Conservation (phyloP, 345 rosid genomes). For the Firmiana major region DNA sequence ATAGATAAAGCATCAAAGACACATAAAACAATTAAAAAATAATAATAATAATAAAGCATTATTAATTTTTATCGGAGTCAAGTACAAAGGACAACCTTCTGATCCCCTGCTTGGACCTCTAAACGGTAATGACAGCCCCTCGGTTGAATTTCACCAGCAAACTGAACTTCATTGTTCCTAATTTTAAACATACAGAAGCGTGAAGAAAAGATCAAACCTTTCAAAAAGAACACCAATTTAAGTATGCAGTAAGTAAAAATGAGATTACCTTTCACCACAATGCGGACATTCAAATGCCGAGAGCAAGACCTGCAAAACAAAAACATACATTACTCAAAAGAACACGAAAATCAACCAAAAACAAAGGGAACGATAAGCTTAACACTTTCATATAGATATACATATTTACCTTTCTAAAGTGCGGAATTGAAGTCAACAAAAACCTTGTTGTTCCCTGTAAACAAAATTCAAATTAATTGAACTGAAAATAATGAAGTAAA, state of each 20-base stretch:
- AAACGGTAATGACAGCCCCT: constrained; percentile 62
- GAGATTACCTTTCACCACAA: constrained; percentile 77
- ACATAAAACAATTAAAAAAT: not conserved
- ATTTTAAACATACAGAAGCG: constrained; percentile 18
- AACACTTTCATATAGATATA: not conserved
- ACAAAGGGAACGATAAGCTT: not conserved
- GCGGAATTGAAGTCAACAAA: constrained; percentile 75
- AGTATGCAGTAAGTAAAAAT: not conserved
- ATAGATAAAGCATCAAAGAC: not conserved
- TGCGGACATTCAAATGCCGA: constrained; percentile 92
- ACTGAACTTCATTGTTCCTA: constrained; percentile 93
- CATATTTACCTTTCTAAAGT: constrained; percentile 69
- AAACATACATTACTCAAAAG: not conserved
- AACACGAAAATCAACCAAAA: not conserved
- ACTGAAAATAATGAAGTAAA: not conserved
- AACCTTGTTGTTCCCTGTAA: constrained; percentile 69
- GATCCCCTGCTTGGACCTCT: constrained; percentile 60
- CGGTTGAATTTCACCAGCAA: constrained; percentile 90
- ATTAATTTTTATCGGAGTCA: not conserved
- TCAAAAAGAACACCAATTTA: not conserved
- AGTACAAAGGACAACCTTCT: constrained; percentile 34
- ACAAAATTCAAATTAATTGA: not conserved
- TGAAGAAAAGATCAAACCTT: not conserved
- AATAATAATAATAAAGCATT: not conserved
- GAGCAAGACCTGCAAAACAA: constrained; percentile 58